These are phyloP conservation scores for Candida oleophila DNA, from an alignment of 805 yeast species.

Conservation along the genomic window DNA sequence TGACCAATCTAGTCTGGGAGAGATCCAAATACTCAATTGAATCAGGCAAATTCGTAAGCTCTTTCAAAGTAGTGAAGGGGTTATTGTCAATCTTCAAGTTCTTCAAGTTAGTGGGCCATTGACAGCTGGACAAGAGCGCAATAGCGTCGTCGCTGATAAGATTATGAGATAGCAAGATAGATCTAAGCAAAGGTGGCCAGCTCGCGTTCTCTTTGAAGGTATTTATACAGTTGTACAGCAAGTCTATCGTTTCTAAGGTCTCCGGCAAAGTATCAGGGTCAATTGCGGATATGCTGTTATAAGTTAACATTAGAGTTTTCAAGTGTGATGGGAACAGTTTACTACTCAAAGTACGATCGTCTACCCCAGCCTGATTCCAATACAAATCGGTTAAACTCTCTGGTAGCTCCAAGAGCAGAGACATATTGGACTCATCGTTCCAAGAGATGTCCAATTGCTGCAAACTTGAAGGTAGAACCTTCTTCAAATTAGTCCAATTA, in stretches of 20 bases:
- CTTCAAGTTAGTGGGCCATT: constrained; percentile 24
- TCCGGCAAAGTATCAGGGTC: constrained; percentile 20
- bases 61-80: constrained; percentile 17
- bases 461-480: constrained; percentile 24
- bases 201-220: constrained; percentile 6
- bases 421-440: constrained; percentile 23
- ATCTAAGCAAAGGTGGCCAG: constrained; percentile 22
- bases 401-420: constrained; percentile 21
- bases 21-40: constrained; percentile 24
- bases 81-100: constrained; percentile 23
- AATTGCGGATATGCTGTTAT: constrained; percentile 26
- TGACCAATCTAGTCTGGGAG: constrained; percentile 19
- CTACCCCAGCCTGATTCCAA: constrained; percentile 29
- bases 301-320: constrained; percentile 32
- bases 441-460: constrained; percentile 36
- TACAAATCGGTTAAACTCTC: constrained; percentile 22
- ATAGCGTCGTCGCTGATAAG: constrained; percentile 18
- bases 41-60: constrained; percentile 18
- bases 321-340: constrained; percentile 20
- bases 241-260: constrained; percentile 28
- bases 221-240: constrained; percentile 22
- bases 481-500: constrained; percentile 22
- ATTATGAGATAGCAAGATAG: constrained; percentile 23
- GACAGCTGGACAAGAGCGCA: constrained; percentile 13
- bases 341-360: constrained; percentile 8